phyloP scores from a whole-genome alignment of 805 yeast species.

The Candida gorgasii region DNA sequence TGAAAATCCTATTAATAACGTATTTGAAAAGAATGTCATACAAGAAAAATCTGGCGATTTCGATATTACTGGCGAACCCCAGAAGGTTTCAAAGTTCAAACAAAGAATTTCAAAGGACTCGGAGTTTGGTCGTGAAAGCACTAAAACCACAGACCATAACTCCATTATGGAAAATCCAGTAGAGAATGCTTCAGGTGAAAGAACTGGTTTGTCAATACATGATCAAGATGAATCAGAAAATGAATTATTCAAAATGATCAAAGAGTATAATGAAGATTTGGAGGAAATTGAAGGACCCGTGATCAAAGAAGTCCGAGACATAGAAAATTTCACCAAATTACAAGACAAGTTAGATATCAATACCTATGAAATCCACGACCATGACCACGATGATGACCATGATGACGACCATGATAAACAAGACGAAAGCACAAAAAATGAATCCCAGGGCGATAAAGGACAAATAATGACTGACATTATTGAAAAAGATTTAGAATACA shows the following conservation, averaged over 20 bases:
- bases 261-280: conserved; percentile 4
- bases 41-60: conserved; percentile 14
- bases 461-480: conserved; percentile 15
- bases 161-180: not conserved
- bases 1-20: not conserved
- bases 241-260: conserved; percentile 13
- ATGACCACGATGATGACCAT: conserved; percentile 11
- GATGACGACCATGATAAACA: conserved; percentile 6
- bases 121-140: no score
- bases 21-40: conserved; percentile 8
- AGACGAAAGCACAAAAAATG: no score
- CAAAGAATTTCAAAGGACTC: not conserved
- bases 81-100: conserved; percentile 7
- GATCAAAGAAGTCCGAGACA: conserved; percentile 54
- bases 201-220: no score
- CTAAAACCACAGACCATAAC: not conserved
- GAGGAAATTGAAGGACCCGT: conserved; percentile 64
- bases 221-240: conserved; percentile 3
- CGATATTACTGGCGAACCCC: conserved; percentile 2
- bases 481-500: conserved; percentile 17
- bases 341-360: conserved; percentile 16
- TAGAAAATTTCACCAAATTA: conserved; percentile 37
- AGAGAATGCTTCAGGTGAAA: no score
- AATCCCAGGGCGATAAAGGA: conserved; percentile 3
- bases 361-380: conserved; percentile 15